Base-by-base conservation (phyloP, 2,329 filamentous ascomycete species). In the Microsporum audouinii region DNA sequence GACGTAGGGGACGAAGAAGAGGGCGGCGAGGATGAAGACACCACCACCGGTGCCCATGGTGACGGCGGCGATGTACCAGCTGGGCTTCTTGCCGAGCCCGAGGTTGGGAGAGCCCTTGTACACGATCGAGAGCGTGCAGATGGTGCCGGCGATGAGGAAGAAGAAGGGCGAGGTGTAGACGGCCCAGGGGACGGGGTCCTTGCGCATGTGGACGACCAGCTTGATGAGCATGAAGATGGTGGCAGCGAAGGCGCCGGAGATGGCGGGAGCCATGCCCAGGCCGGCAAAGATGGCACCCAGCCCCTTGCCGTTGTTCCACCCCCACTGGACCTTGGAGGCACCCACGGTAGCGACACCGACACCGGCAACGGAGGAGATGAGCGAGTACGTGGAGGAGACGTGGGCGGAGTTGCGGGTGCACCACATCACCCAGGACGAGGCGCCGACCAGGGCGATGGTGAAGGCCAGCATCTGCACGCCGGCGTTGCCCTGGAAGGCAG, bases 81-180 rank as follows among this genome's bases (percentile, higher is more conserved):
- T 72, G 1, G 87, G 85, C 67, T 72, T 87, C 74, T 86, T 82
- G 76, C 76, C 78, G 33, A 89, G 77, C 27, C 80, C 80, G 34
- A 88, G 80, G 62, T 78, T 84, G 29, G 88, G 87, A 7, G 87
- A 89, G 36, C 88, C 88, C 80, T 91, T 90, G 81, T 89, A 90
- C 66, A 91, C 87, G 67, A 91, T 84, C 49, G 86, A 89, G 3
- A 91, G 79, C 0, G 87, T 88, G 76, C 87, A 89, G 68, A 91
- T 76, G 62, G 86, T 88, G 60, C 80, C 86, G 61, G 88, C 86
- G 62, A 91, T 82, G 61, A 90, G 82, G 80, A 91, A 91, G 77
- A 86, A 91, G 75, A 88, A 83, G 7, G 88, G 88, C 1, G 86
- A 85, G 58, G 82, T 86, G 75, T 80, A 89, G 60, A 91, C 82